Evolutionary conservation across 371 early-diverging fungal species (phyloP).

Genomic region (Fennellomyces sp.): DNA sequence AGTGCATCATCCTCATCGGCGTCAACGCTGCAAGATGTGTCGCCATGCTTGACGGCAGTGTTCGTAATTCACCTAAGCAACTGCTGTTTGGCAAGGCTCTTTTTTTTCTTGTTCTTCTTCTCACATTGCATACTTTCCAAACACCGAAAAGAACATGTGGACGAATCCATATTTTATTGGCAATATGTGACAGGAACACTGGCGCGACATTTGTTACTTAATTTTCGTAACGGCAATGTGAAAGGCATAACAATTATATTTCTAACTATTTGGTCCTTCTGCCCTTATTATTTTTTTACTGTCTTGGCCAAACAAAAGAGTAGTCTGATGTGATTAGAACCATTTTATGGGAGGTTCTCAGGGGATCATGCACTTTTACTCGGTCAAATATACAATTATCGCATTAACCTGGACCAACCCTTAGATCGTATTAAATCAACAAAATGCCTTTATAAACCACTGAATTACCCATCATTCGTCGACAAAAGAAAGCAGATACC

Average conservation of each 20-base stretch:
- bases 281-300: not conserved
- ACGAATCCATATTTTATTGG: no score
- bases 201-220: no score
- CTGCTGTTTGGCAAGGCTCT: no score
- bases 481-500: not conserved
- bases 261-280: not conserved
- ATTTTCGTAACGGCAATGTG: not conserved
- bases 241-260: constrained; percentile 3
- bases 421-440: constrained; percentile 5
- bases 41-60: constrained; percentile 2
- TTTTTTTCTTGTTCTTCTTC: not conserved
- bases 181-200: no score
- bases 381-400: not conserved
- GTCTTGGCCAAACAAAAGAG: not conserved
- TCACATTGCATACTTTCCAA: not conserved
- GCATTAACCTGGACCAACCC: constrained; percentile 1
- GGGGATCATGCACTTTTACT: not conserved
- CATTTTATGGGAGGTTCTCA: not conserved
- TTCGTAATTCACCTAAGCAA: constrained; percentile 1
- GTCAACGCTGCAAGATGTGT: not conserved
- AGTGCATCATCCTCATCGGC: not conserved
- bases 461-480: not conserved
- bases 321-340: not conserved
- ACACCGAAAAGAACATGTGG: not conserved
- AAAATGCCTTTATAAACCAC: not conserved